A percentile compares a stretch with the other conserved stretches of the same genome.
Conservation (phyloP, 257 asterid genomes). For the Mitragyna speciosa region DNA sequence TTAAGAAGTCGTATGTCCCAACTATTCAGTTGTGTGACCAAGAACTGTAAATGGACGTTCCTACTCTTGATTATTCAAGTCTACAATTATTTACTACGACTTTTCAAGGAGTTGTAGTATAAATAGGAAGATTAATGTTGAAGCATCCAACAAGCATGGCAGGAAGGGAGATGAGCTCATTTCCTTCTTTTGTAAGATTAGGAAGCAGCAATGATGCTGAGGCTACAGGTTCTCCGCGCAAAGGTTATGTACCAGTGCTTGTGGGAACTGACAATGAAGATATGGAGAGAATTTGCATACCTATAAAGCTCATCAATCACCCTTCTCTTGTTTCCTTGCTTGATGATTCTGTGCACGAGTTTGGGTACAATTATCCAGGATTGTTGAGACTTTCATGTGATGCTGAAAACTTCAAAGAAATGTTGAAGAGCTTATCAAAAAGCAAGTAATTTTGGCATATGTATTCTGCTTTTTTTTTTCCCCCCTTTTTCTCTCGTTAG, state of each 20-base stretch:
- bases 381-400: slow-evolving; percentile 14
- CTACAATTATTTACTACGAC: too few species aligned
- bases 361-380: slow-evolving; percentile 21
- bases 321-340: slow-evolving; percentile 14
- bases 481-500: too few species aligned
- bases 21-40: neutral
- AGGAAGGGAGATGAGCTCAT: neutral
- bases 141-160: neutral
- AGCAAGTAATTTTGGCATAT: neutral
- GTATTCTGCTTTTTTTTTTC: too few species aligned
- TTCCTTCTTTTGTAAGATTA: neutral
- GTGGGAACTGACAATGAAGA: slow-evolving; percentile 10
- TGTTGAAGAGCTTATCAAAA: slow-evolving; percentile 9
- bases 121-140: too few species aligned
- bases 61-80: too few species aligned
- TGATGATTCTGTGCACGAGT: slow-evolving; percentile 6
- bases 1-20: neutral
- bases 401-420: slow-evolving; percentile 15
- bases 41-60: too few species aligned
- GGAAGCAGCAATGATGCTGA: neutral
- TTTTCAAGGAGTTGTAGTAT: too few species aligned
- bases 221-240: neutral
- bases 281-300: slow-evolving; percentile 15
- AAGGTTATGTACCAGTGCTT: slow-evolving; percentile 17
- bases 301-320: slow-evolving; percentile 14